A percentile compares a stretch with the other conserved stretches of the same genome.
Conservation (phyloP, 2,329 filamentous ascomycete genomes). For the Nannizzia gypsea region DNA sequence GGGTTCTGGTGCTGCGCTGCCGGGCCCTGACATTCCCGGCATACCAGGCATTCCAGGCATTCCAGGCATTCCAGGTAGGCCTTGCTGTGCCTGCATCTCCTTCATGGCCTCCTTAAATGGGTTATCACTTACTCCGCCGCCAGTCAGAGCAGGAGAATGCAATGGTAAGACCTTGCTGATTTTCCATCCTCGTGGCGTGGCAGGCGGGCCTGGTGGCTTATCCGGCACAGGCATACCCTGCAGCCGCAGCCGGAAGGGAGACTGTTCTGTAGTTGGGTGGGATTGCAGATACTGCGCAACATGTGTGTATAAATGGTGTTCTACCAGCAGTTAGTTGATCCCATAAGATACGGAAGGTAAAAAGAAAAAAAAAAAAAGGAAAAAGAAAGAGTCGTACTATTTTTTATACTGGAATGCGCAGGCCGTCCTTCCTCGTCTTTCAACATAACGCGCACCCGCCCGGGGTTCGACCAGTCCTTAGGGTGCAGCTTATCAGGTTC, state of each 20-base stretch:
- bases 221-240: slow-evolving; percentile 57
- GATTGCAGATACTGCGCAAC: slow-evolving; percentile 63
- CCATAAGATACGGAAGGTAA: neutral
- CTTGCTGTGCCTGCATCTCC: slow-evolving; percentile 57
- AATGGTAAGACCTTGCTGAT: slow-evolving; percentile 73
- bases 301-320: slow-evolving; percentile 78
- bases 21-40: slow-evolving; percentile 31
- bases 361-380: neutral
- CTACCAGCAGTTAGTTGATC: slow-evolving; percentile 19
- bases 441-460: slow-evolving; percentile 68
- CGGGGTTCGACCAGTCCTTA: slow-evolving; percentile 95
- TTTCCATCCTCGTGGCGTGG: slow-evolving; percentile 82
- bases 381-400: slow-evolving; percentile 40
- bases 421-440: slow-evolving; percentile 43
- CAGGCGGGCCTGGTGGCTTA: slow-evolving; percentile 59
- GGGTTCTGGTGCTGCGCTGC: slow-evolving; percentile 30
- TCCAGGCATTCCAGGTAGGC: slow-evolving; percentile 32
- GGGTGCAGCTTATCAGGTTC: slow-evolving; percentile 89
- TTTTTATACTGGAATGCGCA: slow-evolving; percentile 46
- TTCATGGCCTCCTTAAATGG: slow-evolving; percentile 95
- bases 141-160: slow-evolving; percentile 78
- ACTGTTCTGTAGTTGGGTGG: slow-evolving; percentile 64
- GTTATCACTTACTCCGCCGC: slow-evolving; percentile 88
- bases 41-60: slow-evolving; percentile 28
- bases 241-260: slow-evolving; percentile 60